Base-by-base conservation (phyloP, 202 grass and related monocot genomes). In the Setaria italica region DNA sequence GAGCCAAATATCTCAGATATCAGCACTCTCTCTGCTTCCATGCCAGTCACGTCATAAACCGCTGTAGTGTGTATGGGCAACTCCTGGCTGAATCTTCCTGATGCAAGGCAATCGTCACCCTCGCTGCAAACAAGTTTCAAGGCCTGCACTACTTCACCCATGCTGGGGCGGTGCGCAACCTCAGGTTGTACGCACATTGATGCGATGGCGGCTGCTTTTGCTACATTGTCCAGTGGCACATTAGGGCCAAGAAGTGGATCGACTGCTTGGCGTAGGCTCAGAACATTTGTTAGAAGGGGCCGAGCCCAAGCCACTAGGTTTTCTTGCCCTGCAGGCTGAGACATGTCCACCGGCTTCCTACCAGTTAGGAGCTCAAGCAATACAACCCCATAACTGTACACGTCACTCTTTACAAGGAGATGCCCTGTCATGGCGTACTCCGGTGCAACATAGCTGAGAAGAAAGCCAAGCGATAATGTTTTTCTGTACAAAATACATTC, bases 341-440 rank as follows among this genome's bases (percentile, higher is more conserved):
- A 84, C 93, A 99, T 99, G 80, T 99, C 93, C 21, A 99, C 88
- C 4, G 97, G 93, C 73, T 99, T 99, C 71, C 93, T 87, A 50
- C 97, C 97, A 20, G 97, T 99, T 42, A 99, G 90, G 30, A 99
- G 92, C 74, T 99, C 97, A 57, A 99, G 91, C 81, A 99, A 88
- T 17, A 99, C 97, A 30, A 99, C 93, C 6, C 97, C 97, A 19
- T 96, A 99, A 86, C 97, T 99, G 79, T 99, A 99, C 19, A 99
- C 97, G 58, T 99, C 97, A 46, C 93, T 96, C 85, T 99, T 99
- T 46, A 99, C 97, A 66, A 99, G 91, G 71, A 99, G 97, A 86
- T 96, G 97, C 11, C 97, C 97, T 2, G 97, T 99, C 97, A 99
- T 99, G 49, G 97, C 97, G 11, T 99, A 99, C 80, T 99, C 97